Evolutionary conservation across 1,139 yeast genomes (phyloP).

Genomic region (Hyphopichia pseudoburtonii): DNA sequence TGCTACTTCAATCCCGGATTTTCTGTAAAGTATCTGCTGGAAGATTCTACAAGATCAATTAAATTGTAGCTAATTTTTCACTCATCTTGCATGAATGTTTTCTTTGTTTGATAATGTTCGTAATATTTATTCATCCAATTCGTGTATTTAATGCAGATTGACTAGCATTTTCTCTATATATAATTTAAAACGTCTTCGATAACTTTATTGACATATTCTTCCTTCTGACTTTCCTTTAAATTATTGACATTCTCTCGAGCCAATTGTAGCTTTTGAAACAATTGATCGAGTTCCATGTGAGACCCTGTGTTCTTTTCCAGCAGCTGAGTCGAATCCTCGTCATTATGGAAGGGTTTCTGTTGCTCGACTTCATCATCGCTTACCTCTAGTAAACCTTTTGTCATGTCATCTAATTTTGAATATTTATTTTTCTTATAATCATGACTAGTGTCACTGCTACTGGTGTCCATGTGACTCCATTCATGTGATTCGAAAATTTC

Average conservation of each 20-base stretch:
- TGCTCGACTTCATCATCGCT: slow-evolving; percentile 11
- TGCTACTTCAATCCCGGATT: slow-evolving; percentile 66
- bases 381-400: slow-evolving; percentile 21
- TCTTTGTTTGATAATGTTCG: too few relatives aligned
- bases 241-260: slow-evolving; percentile 29
- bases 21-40: slow-evolving; percentile 30
- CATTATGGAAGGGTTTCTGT: too few relatives aligned
- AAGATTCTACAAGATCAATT: too few relatives aligned
- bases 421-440: slow-evolving; percentile 19
- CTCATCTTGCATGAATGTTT: too few relatives aligned
- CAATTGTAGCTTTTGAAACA: slow-evolving; percentile 28
- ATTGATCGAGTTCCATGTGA: slow-evolving; percentile 23
- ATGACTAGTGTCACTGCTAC: slow-evolving; percentile 8
- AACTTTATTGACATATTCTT: slow-evolving; percentile 31
- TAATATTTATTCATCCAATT: too few relatives aligned
- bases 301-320: too few relatives aligned
- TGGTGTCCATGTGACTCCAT: slow-evolving; percentile 29
- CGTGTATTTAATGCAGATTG: too few relatives aligned
- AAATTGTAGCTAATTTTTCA: too few relatives aligned
- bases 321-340: too few relatives aligned
- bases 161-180: slow-evolving; percentile 17
- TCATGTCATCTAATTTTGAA: slow-evolving; percentile 27
- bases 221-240: slow-evolving; percentile 25
- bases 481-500: slow-evolving; percentile 43
- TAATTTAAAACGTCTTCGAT: slow-evolving; percentile 40